A percentile compares a stretch with the other conserved stretches of the same genome.
These are phyloP conservation scores for Linum tenue DNA, from an alignment of 345 rosid genomes.

Conservation along the genomic window DNA sequence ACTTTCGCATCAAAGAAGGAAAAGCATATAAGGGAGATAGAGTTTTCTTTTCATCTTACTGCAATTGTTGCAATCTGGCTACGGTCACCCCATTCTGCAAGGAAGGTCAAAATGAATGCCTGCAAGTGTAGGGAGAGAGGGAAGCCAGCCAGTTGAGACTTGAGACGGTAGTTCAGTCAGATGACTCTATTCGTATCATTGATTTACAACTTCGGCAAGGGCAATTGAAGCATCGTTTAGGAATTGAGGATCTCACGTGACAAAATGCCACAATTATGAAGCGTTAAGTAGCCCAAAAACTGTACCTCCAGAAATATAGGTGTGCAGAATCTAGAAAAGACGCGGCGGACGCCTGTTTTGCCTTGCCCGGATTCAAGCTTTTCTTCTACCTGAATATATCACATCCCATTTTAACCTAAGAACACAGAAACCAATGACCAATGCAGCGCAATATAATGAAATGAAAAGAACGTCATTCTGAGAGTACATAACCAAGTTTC, in stretches of 20 bases:
- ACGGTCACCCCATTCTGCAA: constrained; percentile 99
- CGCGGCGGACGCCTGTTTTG: constrained; percentile 65
- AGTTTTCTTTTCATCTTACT: constrained; percentile 37
- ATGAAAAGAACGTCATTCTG: no score
- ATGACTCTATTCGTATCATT: no score
- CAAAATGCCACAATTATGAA: no score
- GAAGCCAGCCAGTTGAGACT: no score
- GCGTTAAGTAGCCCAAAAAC: no score
- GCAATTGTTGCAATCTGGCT: constrained; percentile 99
- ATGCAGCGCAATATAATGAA: background rate
- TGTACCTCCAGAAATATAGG: constrained; percentile 95
- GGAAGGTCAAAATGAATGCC: constrained; percentile 89
- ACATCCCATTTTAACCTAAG: background rate
- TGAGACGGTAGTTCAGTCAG: no score
- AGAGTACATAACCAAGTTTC: background rate
- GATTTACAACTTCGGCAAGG: no score
- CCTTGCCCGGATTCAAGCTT: constrained; percentile 90
- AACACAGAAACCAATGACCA: background rate
- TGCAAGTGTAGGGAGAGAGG: constrained; percentile 19
- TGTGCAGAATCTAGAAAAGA: constrained; percentile 88
- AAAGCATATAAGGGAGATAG: background rate
- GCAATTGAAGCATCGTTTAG: no score
- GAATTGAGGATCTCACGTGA: no score
- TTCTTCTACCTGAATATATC: constrained; percentile 73
- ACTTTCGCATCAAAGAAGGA: no score